Percentiles rank a stretch among this genome's conserved stretches.
phyloP scores from a whole-genome alignment of 768 basidiomycete species.

The Boletus vermiculosoides region DNA sequence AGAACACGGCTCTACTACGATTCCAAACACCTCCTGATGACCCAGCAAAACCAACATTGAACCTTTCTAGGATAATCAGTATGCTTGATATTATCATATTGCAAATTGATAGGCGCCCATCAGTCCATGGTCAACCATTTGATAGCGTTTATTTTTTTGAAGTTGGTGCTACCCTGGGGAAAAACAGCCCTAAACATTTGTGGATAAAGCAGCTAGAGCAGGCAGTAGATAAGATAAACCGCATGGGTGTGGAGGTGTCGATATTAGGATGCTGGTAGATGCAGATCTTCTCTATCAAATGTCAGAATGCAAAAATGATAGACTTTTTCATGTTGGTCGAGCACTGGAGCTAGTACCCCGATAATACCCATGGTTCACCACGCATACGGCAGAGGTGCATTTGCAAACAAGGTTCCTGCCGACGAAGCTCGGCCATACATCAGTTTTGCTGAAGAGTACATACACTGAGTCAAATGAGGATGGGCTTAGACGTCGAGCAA shows the following conservation, averaged over 20 bases:
- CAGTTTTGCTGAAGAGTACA: too few species aligned
- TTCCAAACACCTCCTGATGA: slow-evolving; percentile 18
- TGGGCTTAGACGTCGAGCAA: too few species aligned
- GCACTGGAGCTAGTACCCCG: too few species aligned
- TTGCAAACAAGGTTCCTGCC: too few species aligned
- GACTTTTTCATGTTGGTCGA: too few species aligned
- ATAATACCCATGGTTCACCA: too few species aligned
- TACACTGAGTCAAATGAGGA: too few species aligned
- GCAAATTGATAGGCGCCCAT: slow-evolving; percentile 68
- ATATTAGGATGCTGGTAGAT: slow-evolving; percentile 52
- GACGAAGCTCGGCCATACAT: too few species aligned
- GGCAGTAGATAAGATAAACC: slow-evolving; percentile 35
- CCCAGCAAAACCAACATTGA: background rate
- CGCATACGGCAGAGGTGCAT: too few species aligned
- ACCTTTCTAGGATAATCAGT: slow-evolving; percentile 28
- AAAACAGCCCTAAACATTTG: background rate
- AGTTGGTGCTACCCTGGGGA: slow-evolving; percentile 27
- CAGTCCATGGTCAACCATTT: slow-evolving; percentile 45
- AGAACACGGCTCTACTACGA: slow-evolving; percentile 40
- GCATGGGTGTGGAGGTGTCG: slow-evolving; percentile 36
- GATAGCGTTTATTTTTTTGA: slow-evolving; percentile 67
- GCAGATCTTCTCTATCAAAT: too few species aligned
- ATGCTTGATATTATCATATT: slow-evolving; percentile 43
- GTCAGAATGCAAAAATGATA: too few species aligned
- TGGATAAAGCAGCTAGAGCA: slow-evolving; percentile 39